Percentiles rank a stretch among this genome's conserved stretches.
phyloP scores from a whole-genome alignment of 805 yeast species.

The Pichia eremophila region DNA sequence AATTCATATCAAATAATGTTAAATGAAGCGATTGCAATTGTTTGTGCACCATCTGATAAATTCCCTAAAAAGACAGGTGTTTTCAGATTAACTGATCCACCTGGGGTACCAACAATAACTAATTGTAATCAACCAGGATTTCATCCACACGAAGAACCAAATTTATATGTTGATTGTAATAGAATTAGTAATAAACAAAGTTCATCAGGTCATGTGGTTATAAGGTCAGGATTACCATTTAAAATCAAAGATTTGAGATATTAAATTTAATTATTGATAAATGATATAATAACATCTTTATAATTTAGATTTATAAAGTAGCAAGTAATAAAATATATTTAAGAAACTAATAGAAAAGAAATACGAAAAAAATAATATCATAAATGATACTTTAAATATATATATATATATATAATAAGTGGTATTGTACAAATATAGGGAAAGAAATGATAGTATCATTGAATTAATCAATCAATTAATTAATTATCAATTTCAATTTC shows the following conservation, averaged over 20 bases:
- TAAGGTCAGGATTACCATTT: slow-evolving; percentile 38
- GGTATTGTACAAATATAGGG: background rate
- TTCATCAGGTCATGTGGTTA: slow-evolving; percentile 39
- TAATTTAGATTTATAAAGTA: no score
- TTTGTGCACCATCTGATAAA: slow-evolving; percentile 44
- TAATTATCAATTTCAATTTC: background rate
- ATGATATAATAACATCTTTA: no score
- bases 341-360: background rate
- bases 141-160: slow-evolving; percentile 50
- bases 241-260: slow-evolving; percentile 39
- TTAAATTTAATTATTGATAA: no score
- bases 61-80: slow-evolving; percentile 41
- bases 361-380: background rate
- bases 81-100: slow-evolving; percentile 56
- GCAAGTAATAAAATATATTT: no score
- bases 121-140: slow-evolving; percentile 42
- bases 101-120: slow-evolving; percentile 48
- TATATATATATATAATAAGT: no score
- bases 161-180: slow-evolving; percentile 41
- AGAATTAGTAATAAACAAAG: slow-evolving; percentile 21
- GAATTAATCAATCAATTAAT: slow-evolving; percentile 3
- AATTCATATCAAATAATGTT: slow-evolving; percentile 61
- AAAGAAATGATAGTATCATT: no score
- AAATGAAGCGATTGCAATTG: slow-evolving; percentile 61
- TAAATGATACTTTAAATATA: background rate